phyloP scores from a whole-genome alignment of 306 rosid species.

The Psophocarpus tetragonolobus region DNA sequence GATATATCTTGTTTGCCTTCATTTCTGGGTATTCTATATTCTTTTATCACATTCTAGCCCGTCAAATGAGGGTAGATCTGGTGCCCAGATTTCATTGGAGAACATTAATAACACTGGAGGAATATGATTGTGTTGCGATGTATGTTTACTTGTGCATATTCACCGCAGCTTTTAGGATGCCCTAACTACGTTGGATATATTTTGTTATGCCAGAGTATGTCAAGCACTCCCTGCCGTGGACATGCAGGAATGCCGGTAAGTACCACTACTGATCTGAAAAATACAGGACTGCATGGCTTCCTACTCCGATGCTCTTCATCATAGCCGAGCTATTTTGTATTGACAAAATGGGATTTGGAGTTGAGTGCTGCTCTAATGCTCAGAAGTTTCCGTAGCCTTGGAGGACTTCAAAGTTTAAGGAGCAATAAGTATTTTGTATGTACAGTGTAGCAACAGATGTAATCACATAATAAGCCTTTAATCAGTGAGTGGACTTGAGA shows the following conservation, averaged over 20 bases:
- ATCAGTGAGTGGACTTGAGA: slow-evolving; percentile 26
- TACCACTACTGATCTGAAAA: background rate
- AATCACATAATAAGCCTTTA: background rate
- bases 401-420: background rate
- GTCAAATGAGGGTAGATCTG: slow-evolving; percentile 67
- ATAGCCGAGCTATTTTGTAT: slow-evolving; percentile 13
- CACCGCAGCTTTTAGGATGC: slow-evolving; percentile 47
- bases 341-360: background rate
- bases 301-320: slow-evolving; percentile 13
- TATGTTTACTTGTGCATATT: slow-evolving; percentile 4
- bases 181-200: slow-evolving; percentile 16
- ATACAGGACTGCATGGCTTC: slow-evolving; percentile 11
- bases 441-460: slow-evolving; percentile 26
- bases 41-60: slow-evolving; percentile 68
- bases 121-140: slow-evolving; percentile 32
- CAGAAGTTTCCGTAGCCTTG: background rate
- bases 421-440: slow-evolving; percentile 11
- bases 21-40: slow-evolving; percentile 89
- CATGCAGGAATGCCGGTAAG: slow-evolving; percentile 24
- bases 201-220: background rate
- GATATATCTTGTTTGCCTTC: slow-evolving; percentile 85
- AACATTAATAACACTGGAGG: slow-evolving; percentile 75
- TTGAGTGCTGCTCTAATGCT: slow-evolving; percentile 16
- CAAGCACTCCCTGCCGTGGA: background rate
- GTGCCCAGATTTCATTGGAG: slow-evolving; percentile 83